Percentiles rank a stretch among this genome's conserved stretches.
Evolutionary conservation across 2,329 filamentous ascomycete species (phyloP).

Genomic region (Waltergamsia citrina): DNA sequence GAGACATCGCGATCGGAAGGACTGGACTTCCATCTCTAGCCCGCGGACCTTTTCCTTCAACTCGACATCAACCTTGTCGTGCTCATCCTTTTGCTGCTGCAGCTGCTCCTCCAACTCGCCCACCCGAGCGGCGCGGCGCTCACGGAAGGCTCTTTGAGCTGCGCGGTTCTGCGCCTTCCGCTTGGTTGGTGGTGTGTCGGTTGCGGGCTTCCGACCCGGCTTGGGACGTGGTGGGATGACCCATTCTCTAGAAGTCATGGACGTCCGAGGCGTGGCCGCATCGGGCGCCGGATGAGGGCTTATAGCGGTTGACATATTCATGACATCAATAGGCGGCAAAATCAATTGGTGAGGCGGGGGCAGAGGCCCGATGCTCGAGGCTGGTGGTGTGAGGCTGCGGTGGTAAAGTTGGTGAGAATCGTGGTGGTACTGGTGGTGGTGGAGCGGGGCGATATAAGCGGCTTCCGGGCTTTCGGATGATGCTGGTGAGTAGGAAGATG

Average conservation of each 20-base stretch:
- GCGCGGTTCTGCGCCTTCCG: conserved; percentile 91
- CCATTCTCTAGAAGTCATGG: conserved; percentile 77
- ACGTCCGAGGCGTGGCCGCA: conserved; percentile 29
- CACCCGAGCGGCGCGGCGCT: conserved; percentile 76
- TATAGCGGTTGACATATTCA: conserved; percentile 38
- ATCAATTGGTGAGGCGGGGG: conserved; percentile 13
- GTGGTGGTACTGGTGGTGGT: conserved; percentile 1
- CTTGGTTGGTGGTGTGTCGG: conserved; percentile 86
- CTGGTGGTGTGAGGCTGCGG: neutral
- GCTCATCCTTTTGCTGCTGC: conserved; percentile 47
- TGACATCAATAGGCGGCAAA: conserved; percentile 29
- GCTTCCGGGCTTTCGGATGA: neutral
- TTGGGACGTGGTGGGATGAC: conserved; percentile 75
- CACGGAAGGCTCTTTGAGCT: conserved; percentile 83
- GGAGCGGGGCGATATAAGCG: neutral
- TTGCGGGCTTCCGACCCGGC: conserved; percentile 88
- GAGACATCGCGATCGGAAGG: conserved; percentile 52
- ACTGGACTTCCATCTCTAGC: conserved; percentile 58
- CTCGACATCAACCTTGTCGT: conserved; percentile 48
- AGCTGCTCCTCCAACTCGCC: conserved; percentile 63
- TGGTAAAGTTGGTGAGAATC: neutral
- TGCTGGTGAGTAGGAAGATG: neutral
- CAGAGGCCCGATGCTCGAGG: conserved; percentile 10
- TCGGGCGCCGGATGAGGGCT: conserved; percentile 27
- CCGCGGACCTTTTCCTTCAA: conserved; percentile 45